Percentiles rank a stretch among this genome's conserved stretches.
These are phyloP conservation scores for Xylaria sp. DNA, from an alignment of 2,329 filamentous ascomycete genomes.

Conservation along the genomic window DNA sequence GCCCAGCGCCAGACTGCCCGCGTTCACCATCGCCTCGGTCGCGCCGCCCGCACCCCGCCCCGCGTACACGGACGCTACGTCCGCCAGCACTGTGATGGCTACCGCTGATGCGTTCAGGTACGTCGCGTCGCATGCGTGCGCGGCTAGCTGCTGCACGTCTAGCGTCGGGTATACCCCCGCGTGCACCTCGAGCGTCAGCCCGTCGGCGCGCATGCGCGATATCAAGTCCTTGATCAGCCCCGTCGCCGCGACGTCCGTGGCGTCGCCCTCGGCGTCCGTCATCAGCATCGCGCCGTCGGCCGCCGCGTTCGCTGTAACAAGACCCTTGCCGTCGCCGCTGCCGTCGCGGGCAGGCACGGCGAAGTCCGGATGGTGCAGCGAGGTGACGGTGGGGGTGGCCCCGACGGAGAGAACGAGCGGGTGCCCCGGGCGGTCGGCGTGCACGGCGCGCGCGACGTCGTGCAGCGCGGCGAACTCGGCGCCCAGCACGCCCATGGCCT, in stretches of 20 bases:
- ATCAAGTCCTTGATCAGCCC: constrained; percentile 50
- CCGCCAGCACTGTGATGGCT: constrained; percentile 71
- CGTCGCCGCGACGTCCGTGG: constrained; percentile 27
- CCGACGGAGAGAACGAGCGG: constrained; percentile 69
- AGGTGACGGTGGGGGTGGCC: constrained; percentile 75
- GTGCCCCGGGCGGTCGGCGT: constrained; percentile 37
- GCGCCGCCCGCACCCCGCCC: constrained; percentile 53
- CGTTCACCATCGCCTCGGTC: constrained; percentile 71
- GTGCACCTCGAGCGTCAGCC: constrained; percentile 68
- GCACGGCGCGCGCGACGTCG: constrained; percentile 48
- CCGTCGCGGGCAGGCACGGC: not conserved
- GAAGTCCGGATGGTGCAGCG: constrained; percentile 61
- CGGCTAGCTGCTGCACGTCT: constrained; percentile 80
- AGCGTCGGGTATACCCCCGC: constrained; percentile 78
- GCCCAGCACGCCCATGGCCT: constrained; percentile 54
- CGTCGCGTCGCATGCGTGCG: constrained; percentile 58
- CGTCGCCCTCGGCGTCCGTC: constrained; percentile 27
- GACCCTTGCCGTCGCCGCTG: not conserved
- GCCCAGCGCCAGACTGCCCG: constrained; percentile 72
- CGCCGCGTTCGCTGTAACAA: constrained; percentile 38
- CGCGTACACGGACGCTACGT: constrained; percentile 73
- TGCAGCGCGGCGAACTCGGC: constrained; percentile 62
- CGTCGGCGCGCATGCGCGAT: constrained; percentile 43
- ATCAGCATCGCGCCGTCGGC: constrained; percentile 27
- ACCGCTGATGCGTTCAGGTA: constrained; percentile 61